These are phyloP conservation scores for Globisporangium alternatum DNA, from an alignment of 352 stramenopile genomes.

Conservation along the genomic window DNA sequence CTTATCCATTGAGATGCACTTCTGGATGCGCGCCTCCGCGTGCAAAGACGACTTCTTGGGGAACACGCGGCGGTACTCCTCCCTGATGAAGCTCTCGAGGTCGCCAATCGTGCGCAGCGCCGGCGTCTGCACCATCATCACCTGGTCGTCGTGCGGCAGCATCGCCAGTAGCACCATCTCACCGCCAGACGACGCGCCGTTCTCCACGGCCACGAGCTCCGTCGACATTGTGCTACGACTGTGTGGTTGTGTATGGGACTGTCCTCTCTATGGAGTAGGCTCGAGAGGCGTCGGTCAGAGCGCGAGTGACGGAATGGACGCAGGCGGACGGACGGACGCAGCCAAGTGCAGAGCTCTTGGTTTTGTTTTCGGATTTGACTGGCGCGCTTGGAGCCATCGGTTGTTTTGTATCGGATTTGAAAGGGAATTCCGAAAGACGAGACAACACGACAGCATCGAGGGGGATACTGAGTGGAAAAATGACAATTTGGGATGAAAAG, in stretches of 20 bases:
- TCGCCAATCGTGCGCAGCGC: constrained; percentile 44
- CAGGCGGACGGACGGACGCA: not conserved
- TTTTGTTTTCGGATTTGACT: constrained; percentile 1
- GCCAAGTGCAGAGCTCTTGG: not conserved
- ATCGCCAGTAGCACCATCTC: constrained; percentile 75
- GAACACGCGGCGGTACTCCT: constrained; percentile 64
- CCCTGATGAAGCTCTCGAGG: constrained; percentile 59
- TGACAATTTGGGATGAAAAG: not conserved
- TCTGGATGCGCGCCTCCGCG: constrained; percentile 63
- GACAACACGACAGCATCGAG: not conserved
- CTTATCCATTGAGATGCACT: constrained; percentile 54
- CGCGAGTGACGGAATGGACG: constrained; percentile 10
- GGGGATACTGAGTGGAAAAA: not conserved
- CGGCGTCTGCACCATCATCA: constrained; percentile 65
- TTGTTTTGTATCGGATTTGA: not conserved
- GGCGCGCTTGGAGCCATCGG: constrained; percentile 1
- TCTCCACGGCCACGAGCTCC: constrained; percentile 23
- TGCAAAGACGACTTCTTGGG: constrained; percentile 41
- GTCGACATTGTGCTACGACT: constrained; percentile 15
- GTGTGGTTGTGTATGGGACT: not conserved
- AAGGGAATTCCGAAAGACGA: not conserved
- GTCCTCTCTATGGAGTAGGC: not conserved
- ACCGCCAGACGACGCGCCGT: constrained; percentile 6
- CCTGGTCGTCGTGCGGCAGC: constrained; percentile 57
- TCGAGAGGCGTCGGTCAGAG: not conserved